phyloP scores from a whole-genome alignment of 2,329 filamentous ascomycete species.

The Paecilomyces variotii region DNA sequence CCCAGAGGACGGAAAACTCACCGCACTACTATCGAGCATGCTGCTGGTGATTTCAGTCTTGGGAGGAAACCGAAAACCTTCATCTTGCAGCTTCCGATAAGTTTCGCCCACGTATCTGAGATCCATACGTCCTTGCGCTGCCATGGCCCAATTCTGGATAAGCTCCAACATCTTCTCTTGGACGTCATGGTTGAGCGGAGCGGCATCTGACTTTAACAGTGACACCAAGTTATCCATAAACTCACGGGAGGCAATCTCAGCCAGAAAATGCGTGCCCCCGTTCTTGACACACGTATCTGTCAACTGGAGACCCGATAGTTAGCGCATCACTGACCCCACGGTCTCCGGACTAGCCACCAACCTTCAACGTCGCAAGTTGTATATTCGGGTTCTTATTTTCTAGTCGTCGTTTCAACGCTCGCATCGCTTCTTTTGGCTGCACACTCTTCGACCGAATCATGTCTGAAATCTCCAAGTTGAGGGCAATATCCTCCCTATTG shows the following conservation, averaged over 20 bases:
- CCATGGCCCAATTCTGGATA: slow-evolving; percentile 87
- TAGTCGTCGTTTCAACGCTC: slow-evolving; percentile 85
- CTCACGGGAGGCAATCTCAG: slow-evolving; percentile 90
- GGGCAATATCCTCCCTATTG: slow-evolving; percentile 80
- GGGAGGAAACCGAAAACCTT: slow-evolving; percentile 85
- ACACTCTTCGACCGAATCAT: slow-evolving; percentile 96
- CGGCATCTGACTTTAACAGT: slow-evolving; percentile 71
- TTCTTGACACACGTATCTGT: slow-evolving; percentile 99
- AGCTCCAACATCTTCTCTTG: slow-evolving; percentile 85
- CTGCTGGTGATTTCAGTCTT: slow-evolving; percentile 81
- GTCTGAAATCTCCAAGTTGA: slow-evolving; percentile 97
- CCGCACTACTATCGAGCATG: slow-evolving; percentile 95
- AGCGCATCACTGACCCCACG: slow-evolving; percentile 8
- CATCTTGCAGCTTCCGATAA: slow-evolving; percentile 71
- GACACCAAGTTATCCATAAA: slow-evolving; percentile 98
- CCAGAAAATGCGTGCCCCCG: slow-evolving; percentile 87
- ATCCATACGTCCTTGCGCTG: slow-evolving; percentile 75
- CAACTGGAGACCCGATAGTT: slow-evolving; percentile 46
- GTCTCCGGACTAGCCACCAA: slow-evolving; percentile 34
- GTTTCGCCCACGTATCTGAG: slow-evolving; percentile 81
- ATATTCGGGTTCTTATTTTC: slow-evolving; percentile 97
- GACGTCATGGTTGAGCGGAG: slow-evolving; percentile 74
- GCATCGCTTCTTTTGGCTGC: slow-evolving; percentile 96
- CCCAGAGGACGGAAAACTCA: slow-evolving; percentile 43
- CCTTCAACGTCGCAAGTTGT: slow-evolving; percentile 88